Evolutionary conservation across 495 filamentous ascomycete species (phyloP), one percentile per base, ranked within the genome.

Genomic region (Hypoxylon lenormandii): DNA sequence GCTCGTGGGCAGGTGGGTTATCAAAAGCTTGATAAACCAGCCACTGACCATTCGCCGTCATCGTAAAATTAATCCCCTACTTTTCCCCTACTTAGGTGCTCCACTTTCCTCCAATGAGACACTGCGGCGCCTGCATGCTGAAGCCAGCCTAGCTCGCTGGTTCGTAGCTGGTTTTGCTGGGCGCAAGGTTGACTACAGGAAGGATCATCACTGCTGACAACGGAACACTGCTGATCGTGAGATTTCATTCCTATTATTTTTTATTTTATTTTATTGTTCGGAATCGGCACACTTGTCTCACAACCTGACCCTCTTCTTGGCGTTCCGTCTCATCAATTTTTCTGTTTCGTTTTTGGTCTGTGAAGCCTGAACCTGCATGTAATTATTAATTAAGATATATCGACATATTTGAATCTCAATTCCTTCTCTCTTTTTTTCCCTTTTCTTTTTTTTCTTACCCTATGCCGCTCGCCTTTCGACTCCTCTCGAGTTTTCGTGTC

Each of bases 281-380:
- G 67, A 70, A 70, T 70, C 67, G 68, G 68, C 68, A 71, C 68
- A 37, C 13, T 22, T 70, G 66, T 70, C 66, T 70, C 60, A 70
- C 56, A 64, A 60, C 64, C 43, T 60, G 42, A 69, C 40, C 66
- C 33, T 66, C 37, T 66, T 71, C 30, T 30, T 40, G 7, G 21
- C 15, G 0, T 40, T 22, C 36, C 8, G 10, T 48, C 19, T 18
- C 13, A 13, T 55, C 12, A 4, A 42, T 30, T 54, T 30, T 54
- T 19, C 19, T 52, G 42, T 54, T 42, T 60, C 16, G 46, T 58
- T 26, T 58, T 46, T 23, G 10, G n/a, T 12, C 12, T 6, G 37
- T 15, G 16, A 22, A 45, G 33, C 33, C 21, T 54, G 38, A 47
- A 57, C 19, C 50, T 69, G 30, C 28, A 52, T 60, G 50, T 66